Percentiles rank a stretch among this genome's conserved stretches.
Evolutionary conservation across 179 eudicot species (phyloP).

Genomic region (Heliamphora ciliata): DNA sequence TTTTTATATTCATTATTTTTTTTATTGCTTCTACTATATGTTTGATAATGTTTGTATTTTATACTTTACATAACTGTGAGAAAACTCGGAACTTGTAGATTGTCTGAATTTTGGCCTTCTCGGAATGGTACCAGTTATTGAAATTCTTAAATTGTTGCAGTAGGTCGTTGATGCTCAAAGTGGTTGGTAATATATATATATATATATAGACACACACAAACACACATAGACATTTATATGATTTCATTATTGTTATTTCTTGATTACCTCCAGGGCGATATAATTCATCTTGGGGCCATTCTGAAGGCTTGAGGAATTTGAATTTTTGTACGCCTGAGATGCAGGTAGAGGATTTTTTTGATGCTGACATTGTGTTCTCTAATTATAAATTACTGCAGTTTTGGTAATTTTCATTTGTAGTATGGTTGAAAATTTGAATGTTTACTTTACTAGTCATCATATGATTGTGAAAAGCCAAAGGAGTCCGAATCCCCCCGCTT

Average conservation of each 20-base stretch:
- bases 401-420: background rate
- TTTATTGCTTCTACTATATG: background rate
- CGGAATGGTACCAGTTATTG: background rate
- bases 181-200: background rate
- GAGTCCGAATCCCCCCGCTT: conserved; percentile 99
- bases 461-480: conserved; percentile 92
- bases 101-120: background rate
- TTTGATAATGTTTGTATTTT: no score
- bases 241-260: background rate
- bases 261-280: conserved; percentile 36
- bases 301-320: conserved; percentile 53
- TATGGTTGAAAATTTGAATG: conserved; percentile 14
- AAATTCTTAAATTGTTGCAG: background rate
- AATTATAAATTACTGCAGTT: background rate
- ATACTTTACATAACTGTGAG: no score
- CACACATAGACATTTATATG: background rate
- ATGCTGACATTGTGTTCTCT: conserved; percentile 1
- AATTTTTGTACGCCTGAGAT: conserved; percentile 74
- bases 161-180: background rate
- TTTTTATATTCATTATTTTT: no score
- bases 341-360: conserved; percentile 44
- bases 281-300: conserved; percentile 55
- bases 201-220: no score
- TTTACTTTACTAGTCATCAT: conserved; percentile 42
- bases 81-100: background rate